Conservation (phyloP, 768 basidiomycete species). For the Cyclocybe cylindracea region DNA sequence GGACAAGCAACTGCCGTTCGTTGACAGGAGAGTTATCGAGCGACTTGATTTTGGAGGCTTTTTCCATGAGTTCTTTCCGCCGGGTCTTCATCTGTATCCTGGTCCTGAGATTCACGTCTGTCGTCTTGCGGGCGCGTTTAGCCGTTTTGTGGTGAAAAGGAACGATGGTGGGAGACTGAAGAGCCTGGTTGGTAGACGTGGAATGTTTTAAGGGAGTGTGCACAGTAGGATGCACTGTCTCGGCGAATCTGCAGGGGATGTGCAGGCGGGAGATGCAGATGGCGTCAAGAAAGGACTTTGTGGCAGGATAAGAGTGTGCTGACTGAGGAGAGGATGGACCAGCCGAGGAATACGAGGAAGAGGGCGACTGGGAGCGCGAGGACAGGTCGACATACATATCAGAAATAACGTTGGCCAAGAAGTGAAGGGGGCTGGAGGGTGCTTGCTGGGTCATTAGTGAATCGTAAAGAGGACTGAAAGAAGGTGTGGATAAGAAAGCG, state of each 20-base stretch:
- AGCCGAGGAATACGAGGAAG: slow-evolving; percentile 15
- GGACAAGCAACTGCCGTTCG: slow-evolving; percentile 54
- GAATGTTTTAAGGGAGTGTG: slow-evolving; percentile 28
- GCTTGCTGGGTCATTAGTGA: slow-evolving; percentile 28
- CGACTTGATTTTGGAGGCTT: slow-evolving; percentile 41
- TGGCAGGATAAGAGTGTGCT: slow-evolving; percentile 6
- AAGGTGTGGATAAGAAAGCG: slow-evolving; percentile 28
- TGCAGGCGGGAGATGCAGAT: slow-evolving; percentile 22
- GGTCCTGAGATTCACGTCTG: slow-evolving; percentile 24
- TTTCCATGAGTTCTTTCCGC: slow-evolving; percentile 34
- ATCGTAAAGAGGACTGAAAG: slow-evolving; percentile 25
- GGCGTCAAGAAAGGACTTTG: slow-evolving; percentile 18
- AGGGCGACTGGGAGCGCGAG: slow-evolving; percentile 12
- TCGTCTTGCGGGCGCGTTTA: slow-evolving; percentile 23
- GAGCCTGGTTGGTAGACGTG: slow-evolving; percentile 26
- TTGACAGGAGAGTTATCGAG: slow-evolving; percentile 59
- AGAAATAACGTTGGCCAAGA: slow-evolving; percentile 37
- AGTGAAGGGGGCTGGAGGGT: slow-evolving; percentile 32
- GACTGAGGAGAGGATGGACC: slow-evolving; percentile 20
- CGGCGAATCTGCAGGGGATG: slow-evolving; percentile 22
- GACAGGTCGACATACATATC: slow-evolving; percentile 19
- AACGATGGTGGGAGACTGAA: slow-evolving; percentile 20
- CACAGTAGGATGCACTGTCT: slow-evolving; percentile 15
- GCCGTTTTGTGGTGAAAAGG: slow-evolving; percentile 26
- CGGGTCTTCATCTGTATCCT: slow-evolving; percentile 31